Evolutionary conservation across 352 stramenopile genomes (phyloP).

Genomic region (Phytophthora agathidicida): DNA sequence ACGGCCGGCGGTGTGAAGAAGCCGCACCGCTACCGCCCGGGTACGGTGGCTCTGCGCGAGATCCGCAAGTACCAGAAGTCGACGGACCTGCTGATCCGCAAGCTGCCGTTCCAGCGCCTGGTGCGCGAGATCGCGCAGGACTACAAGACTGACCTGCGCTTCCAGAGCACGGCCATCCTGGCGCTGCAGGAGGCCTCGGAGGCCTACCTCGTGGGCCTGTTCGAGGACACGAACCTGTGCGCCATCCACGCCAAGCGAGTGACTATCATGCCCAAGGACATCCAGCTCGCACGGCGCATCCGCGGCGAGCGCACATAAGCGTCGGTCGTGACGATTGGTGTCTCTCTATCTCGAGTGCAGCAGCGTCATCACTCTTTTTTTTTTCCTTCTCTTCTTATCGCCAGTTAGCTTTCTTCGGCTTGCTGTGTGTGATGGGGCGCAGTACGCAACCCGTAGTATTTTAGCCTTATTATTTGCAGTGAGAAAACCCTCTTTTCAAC

Average conservation of each 20-base stretch:
- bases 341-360: background rate
- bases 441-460: constrained; percentile 45
- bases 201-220: constrained; percentile 94
- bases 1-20: constrained; percentile 94
- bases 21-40: constrained; percentile 78
- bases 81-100: constrained; percentile 96
- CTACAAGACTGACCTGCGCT: constrained; percentile 97
- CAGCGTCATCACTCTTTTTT: constrained; percentile 14
- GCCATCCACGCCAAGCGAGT: constrained; percentile 96
- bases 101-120: constrained; percentile 97
- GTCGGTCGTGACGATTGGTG: background rate
- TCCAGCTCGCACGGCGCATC: constrained; percentile 94
- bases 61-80: constrained; percentile 97
- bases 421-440: constrained; percentile 46
- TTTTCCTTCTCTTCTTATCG: constrained; percentile 41
- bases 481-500: constrained; percentile 32
- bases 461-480: constrained; percentile 56
- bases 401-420: constrained; percentile 36
- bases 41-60: constrained; percentile 92
- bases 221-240: constrained; percentile 96
- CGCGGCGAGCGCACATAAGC: constrained; percentile 89
- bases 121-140: constrained; percentile 96
- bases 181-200: constrained; percentile 93
- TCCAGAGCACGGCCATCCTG: constrained; percentile 94
- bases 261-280: constrained; percentile 98